These are phyloP conservation scores for Karstenula rhodostoma DNA, from an alignment of 2,329 filamentous ascomycete genomes.

Conservation along the genomic window DNA sequence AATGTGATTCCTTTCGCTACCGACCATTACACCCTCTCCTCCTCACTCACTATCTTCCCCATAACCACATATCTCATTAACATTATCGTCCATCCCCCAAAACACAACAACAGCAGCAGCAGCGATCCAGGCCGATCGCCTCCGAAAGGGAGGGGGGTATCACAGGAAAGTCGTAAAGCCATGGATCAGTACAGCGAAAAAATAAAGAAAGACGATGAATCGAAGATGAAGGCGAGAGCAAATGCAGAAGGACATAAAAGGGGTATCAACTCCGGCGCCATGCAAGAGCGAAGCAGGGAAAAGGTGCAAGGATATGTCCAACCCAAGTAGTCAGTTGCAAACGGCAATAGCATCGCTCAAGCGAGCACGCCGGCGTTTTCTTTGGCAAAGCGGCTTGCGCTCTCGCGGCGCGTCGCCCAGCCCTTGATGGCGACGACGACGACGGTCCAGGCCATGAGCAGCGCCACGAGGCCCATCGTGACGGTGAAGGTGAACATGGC, in stretches of 20 bases:
- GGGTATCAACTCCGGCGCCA: slow-evolving; percentile 10
- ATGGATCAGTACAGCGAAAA: slow-evolving; percentile 11
- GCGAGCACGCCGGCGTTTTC: slow-evolving; percentile 37
- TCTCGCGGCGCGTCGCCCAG: slow-evolving; percentile 68
- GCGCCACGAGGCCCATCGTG: slow-evolving; percentile 80
- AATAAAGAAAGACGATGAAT: slow-evolving; percentile 14
- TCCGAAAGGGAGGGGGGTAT: slow-evolving; percentile 37
- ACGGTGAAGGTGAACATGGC: slow-evolving; percentile 95
- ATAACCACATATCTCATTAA: slow-evolving; percentile 18
- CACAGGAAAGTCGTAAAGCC: slow-evolving; percentile 32
- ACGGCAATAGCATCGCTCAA: slow-evolving; percentile 19
- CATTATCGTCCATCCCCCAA: slow-evolving; percentile 16
- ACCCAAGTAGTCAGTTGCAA: too few species aligned
- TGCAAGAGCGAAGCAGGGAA: slow-evolving; percentile 7
- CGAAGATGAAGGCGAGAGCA: slow-evolving; percentile 9
- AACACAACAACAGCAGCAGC: slow-evolving; percentile 24
- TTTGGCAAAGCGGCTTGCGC: slow-evolving; percentile 33
- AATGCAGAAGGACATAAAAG: neutral
- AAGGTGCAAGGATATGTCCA: neutral
- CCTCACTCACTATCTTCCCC: neutral
- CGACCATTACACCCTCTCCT: neutral
- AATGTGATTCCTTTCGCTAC: neutral
- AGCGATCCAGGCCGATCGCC: slow-evolving; percentile 33
- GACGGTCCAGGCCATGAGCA: slow-evolving; percentile 87
- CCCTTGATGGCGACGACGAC: slow-evolving; percentile 84